Base-by-base conservation (phyloP, 2,329 filamentous ascomycete species). In the Helicocarpus griseus region DNA sequence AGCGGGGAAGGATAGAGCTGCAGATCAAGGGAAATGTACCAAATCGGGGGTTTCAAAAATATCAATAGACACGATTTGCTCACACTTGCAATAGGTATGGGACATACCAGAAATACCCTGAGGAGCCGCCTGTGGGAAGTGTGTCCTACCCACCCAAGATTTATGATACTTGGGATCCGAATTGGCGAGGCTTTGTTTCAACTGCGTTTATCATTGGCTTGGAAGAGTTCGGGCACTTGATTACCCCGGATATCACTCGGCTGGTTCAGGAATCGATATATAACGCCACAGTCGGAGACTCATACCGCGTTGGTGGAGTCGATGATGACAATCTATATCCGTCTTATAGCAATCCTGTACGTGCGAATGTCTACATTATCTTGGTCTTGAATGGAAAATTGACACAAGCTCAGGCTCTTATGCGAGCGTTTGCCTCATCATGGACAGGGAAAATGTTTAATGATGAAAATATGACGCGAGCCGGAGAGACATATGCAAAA, bases 181-280 rank as follows among this genome's bases (percentile, higher is more conserved):
- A 84, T 54, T 83, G 80, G 80, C 70, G 81, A 47, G 80, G 80
- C 0, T 83, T 84, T 52, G 71, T 83, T 31, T 78, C 79, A 11
- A 81, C 78, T 0, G 74, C 78, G 0, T 71, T 83, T 13, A 74
- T 83, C 24, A 66, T 83, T 38, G 75, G 75, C 24, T 21, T 80
- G 83, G 59, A 80, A 83, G 55, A 35, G 31, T 83, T 79, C 49
- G 62, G 70, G 0, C 61, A 75, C 52, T 67, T 82, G 1, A 61
- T 78, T 5, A 66, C 69, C 0, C 54, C 63, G 6, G 59, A 69
- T 7, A 58, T 72, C 0, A 64, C 70, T 14, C 49, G 60, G 0
- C 67, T 76, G 14, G 77, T 84, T 51, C 61, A 81, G 0, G 69
- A 76, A 38, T 78, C 75, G 19, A 63, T 85, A 3, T 68, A 73